Conservation (phyloP, 257 asterid genomes). For the Nicotiana undulata region DNA sequence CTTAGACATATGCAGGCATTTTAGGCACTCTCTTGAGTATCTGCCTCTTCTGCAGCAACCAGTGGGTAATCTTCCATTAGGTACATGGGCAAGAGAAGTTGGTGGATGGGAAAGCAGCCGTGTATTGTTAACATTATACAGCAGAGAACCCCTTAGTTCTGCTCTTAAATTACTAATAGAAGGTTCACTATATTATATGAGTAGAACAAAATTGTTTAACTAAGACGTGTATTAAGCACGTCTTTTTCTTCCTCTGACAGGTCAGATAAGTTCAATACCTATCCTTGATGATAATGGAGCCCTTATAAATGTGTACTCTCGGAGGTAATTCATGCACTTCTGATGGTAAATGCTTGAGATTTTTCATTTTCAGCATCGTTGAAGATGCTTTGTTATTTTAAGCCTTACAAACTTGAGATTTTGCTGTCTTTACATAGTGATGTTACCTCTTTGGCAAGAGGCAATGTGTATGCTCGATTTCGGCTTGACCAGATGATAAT, state of each 20-base stretch:
- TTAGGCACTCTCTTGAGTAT: constrained; percentile 38
- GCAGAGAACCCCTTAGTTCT: constrained; percentile 33
- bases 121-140: constrained; percentile 34
- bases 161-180: constrained; percentile 49
- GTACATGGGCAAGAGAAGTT: constrained; percentile 49
- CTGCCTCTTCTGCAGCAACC: constrained; percentile 54
- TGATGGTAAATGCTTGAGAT: neutral
- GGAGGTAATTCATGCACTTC: constrained; percentile 37
- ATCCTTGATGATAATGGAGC: constrained; percentile 38
- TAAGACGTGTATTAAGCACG: neutral
- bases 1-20: constrained; percentile 53
- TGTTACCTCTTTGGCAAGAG: constrained; percentile 53
- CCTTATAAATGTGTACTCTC: constrained; percentile 44
- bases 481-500: constrained; percentile 46
- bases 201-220: neutral
- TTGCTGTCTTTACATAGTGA: constrained; percentile 36
- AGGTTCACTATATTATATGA: constrained; percentile 30
- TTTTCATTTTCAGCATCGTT: constrained; percentile 7
- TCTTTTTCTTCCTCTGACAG: constrained; percentile 29
- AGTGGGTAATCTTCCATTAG: constrained; percentile 47
- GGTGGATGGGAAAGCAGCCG: constrained; percentile 27
- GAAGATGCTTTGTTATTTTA: neutral
- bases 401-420: neutral
- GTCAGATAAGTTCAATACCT: constrained; percentile 61
- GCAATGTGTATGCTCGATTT: constrained; percentile 36